These are phyloP conservation scores for Coemansia sp. DNA, from an alignment of 192 early-diverging fungal species.

Conservation along the genomic window DNA sequence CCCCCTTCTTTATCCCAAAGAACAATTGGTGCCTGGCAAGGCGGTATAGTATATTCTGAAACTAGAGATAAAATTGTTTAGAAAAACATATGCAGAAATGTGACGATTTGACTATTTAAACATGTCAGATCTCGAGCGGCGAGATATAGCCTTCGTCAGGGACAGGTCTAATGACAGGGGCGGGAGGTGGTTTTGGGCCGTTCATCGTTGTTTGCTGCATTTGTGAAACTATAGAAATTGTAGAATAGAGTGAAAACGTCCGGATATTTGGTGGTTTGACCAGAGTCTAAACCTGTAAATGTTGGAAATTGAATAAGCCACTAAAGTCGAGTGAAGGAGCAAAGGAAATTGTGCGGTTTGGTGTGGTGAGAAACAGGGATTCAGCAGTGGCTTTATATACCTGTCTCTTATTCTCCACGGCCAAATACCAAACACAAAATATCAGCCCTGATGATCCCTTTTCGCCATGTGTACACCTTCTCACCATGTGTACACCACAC, in stretches of 20 bases:
- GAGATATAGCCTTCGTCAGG: constrained; percentile 21
- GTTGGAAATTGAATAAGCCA: too few relatives aligned
- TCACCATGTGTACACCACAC: not conserved
- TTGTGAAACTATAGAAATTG: too few relatives aligned
- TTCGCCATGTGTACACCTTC: not conserved
- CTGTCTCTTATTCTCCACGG: not conserved
- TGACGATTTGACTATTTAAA: too few relatives aligned
- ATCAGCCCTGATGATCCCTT: not conserved
- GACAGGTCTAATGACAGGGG: constrained; percentile 15
- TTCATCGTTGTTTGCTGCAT: not conserved
- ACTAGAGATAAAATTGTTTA: too few relatives aligned
- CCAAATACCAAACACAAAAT: too few relatives aligned
- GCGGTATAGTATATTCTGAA: too few relatives aligned
- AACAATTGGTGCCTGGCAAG: too few relatives aligned
- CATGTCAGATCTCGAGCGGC: constrained; percentile 16
- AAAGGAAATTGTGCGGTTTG: not conserved
- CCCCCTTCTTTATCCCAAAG: too few relatives aligned
- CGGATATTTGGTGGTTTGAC: too few relatives aligned
- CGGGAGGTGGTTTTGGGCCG: constrained; percentile 14
- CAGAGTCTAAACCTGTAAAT: too few relatives aligned
- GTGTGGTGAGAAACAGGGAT: not conserved
- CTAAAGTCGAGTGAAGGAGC: not conserved
- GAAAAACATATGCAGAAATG: too few relatives aligned
- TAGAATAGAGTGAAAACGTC: too few relatives aligned
- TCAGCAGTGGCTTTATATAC: not conserved